Percentiles rank a stretch among this genome's conserved stretches.
Evolutionary conservation across 164 flowering plant species (phyloP).

Genomic region (Chimonanthus salicifolius): DNA sequence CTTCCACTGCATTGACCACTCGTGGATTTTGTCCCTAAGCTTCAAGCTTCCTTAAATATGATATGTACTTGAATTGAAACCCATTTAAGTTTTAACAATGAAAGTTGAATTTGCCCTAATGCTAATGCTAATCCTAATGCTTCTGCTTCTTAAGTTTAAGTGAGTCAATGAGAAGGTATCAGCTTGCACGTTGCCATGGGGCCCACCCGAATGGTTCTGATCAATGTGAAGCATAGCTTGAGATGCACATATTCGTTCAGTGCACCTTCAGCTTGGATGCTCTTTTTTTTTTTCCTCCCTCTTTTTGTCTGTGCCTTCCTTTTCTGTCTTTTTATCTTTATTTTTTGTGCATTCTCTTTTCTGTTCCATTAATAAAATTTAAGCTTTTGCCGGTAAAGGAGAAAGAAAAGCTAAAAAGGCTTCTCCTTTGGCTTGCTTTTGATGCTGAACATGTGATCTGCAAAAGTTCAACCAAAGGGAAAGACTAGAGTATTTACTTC

Average conservation of each 20-base stretch:
- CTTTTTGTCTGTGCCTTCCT: neutral
- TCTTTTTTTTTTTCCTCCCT: neutral
- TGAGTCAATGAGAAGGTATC: no score
- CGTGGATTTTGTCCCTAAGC: no score
- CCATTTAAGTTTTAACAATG: no score
- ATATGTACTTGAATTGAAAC: no score
- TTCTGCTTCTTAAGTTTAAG: no score
- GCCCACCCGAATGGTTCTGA: no score
- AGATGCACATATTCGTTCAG: neutral
- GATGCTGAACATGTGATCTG: slow-evolving; percentile 3
- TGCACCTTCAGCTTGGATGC: neutral
- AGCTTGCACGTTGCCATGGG: no score
- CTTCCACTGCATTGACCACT: no score
- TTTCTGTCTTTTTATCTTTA: neutral
- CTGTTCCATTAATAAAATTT: neutral
- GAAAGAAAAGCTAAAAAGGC: slow-evolving; percentile 10
- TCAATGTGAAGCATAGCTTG: neutral
- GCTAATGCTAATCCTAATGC: no score
- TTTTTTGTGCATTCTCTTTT: slow-evolving; percentile 4
- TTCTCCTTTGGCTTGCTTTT: neutral
- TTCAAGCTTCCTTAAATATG: no score
- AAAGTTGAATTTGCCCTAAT: no score
- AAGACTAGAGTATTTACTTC: neutral
- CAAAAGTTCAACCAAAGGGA: neutral
- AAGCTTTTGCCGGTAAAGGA: neutral